These are phyloP conservation scores for Excoecaria cochinchinensis DNA, from an alignment of 345 rosid genomes.

Conservation along the genomic window DNA sequence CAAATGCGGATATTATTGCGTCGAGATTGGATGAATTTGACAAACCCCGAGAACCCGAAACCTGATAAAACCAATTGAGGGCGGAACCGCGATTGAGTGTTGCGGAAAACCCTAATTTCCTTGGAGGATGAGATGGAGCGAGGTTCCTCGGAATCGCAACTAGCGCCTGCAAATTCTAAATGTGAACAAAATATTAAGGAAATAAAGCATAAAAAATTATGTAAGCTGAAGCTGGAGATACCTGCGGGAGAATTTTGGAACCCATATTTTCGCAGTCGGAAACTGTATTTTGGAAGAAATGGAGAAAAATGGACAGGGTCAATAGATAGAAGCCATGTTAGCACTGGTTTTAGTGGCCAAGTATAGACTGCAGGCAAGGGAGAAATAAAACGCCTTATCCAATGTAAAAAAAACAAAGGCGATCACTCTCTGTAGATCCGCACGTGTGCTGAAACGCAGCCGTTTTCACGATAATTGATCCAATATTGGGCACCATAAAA, in stretches of 20 bases:
- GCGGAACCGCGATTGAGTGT: constrained; percentile 30
- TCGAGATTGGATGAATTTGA: constrained; percentile 30
- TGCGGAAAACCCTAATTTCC: constrained; percentile 46
- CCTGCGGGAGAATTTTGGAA: constrained; percentile 69
- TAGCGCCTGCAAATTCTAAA: constrained; percentile 42
- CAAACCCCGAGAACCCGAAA: constrained; percentile 23
- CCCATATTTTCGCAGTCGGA: constrained; percentile 29
- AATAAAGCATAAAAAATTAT: background rate
- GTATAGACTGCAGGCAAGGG: background rate
- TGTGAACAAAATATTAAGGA: background rate
- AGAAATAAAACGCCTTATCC: constrained; percentile 18
- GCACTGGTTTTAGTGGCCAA: background rate
- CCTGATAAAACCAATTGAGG: constrained; percentile 22
- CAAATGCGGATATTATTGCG: constrained; percentile 22
- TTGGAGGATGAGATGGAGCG: constrained; percentile 24
- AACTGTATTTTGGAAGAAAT: too few relatives aligned
- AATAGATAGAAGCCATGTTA: background rate
- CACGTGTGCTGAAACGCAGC: background rate
- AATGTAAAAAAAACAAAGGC: background rate
- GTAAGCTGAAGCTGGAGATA: constrained; percentile 3
- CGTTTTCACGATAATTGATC: background rate
- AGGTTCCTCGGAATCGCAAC: constrained; percentile 48
- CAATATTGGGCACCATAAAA: too few relatives aligned
- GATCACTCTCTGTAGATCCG: background rate
- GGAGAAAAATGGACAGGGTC: background rate